Base-by-base conservation (phyloP, 2,329 filamentous ascomycete genomes). In the Sclerotinia trifoliorum region DNA sequence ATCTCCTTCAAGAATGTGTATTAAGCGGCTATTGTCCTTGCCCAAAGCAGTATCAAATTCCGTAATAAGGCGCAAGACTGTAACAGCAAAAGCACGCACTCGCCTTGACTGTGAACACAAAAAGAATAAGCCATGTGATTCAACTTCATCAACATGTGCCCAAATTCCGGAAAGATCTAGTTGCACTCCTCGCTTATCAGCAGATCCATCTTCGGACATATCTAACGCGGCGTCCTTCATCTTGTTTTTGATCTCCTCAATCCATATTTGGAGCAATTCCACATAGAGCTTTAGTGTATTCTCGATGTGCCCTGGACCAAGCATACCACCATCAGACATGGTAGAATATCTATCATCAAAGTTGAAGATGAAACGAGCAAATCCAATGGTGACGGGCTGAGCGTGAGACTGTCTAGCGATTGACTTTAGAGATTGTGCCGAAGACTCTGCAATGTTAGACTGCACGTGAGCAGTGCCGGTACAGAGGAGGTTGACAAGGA, bases 261-360 rank as follows among this genome's bases (percentile, higher is more conserved):
- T 96, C 96, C 96, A 99, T 51, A 99, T 97, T 71, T 94, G 89
- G 17, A 99, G 83, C 6, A 99, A 81, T 79, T 99, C 94, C 39
- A 98, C 92, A 75, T 99, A 99, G 15, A 99, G 84, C 71, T 91
- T 90, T 26, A 99, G 80, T 0, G 95, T 99, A 73, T 90, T 97
- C 78, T 99, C 95, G 68, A 99, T 97, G 76, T 99, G 95, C 5
- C 90, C 92, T 46, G 92, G 89, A 0, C 94, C 95, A 32, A 99
- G 87, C 89, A 99, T 95, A 2, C 95, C 95, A 44, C 96, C 95
- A 76, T 99, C 95, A 13, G 94, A 97, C 89, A 98, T 97, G 44
- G 95, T 98, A 0, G 94, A 93, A 78, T 99, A 99, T 32, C 94
- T 89, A 73, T 96, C 94, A 78, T 99, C 96, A 78, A 98, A 99